These are phyloP conservation scores for Kitagawia praeruptora DNA, from an alignment of 129 eudicot species.

Conservation along the genomic window DNA sequence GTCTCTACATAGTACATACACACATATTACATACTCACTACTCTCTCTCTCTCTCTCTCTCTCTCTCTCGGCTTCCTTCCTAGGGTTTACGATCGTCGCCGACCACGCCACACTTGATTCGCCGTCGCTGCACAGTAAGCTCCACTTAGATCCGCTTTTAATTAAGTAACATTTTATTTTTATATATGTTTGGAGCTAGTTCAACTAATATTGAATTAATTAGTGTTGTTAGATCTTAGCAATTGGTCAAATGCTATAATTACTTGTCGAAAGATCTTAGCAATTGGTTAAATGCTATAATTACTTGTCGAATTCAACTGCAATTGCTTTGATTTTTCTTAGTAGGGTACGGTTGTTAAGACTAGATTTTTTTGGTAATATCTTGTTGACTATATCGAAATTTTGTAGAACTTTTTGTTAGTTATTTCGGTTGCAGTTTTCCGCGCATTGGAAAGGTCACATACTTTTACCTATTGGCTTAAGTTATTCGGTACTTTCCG, in stretches of 20 bases:
- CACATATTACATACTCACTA: too few relatives aligned
- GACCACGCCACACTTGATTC: neutral
- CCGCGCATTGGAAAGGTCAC: too few relatives aligned
- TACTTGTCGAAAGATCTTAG: neutral
- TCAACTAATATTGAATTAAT: neutral
- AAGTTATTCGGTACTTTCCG: too few relatives aligned
- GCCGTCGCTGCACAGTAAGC: neutral
- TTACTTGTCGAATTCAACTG: neutral
- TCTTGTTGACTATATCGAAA: neutral
- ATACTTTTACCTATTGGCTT: too few relatives aligned
- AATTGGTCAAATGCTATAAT: neutral
- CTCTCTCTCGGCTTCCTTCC: neutral
- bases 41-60: neutral
- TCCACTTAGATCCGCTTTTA: neutral
- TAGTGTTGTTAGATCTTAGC: neutral
- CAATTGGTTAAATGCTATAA: neutral
- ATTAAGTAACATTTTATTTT: neutral
- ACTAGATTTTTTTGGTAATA: neutral
- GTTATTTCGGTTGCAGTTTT: neutral
- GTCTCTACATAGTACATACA: too few relatives aligned
- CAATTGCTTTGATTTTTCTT: neutral
- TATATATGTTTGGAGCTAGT: neutral
- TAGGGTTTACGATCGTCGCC: neutral
- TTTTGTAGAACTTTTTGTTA: neutral
- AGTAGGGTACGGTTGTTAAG: neutral